Evolutionary conservation across 805 yeast species (phyloP), one percentile per base, ranked within the genome.

Genomic region (Wickerhamomyces chambardii): DNA sequence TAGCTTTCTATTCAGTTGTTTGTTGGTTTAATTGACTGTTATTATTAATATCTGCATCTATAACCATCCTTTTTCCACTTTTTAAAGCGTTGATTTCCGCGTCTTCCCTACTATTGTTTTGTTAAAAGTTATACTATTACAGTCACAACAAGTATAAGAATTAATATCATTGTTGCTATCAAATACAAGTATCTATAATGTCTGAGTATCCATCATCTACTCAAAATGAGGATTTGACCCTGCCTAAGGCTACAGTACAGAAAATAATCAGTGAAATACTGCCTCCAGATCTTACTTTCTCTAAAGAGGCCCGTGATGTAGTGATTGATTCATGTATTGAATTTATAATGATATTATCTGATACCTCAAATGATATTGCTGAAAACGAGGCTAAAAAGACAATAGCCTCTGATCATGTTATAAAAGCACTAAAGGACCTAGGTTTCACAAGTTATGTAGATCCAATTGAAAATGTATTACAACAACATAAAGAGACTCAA

Each of bases 331-430:
- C 96, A 57, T 87, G 97, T 49, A 86, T 92, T 37, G 96, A 87
- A 59, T 90, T 92, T 56, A 81, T 92, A 40, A 90, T 92, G 95
- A 85, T 90, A 39, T 64, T 90, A 30, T 83, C 96, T 10, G 85
- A 95, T 3, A 95, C 87, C 60, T 81, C 90, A 37, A 89, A 90
- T 50, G 97, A 92, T 42, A 87, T 92, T 45, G 97, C 97, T 1
- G 97, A 92, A 48, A 83, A 82, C 48, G 98, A 92, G 55, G 78
- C 94, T 36, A 92, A 92, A 58, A 92, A 92, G 59, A 92, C 98
- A 3, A 92, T 92, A 30, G 95, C 96, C 1, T 82, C 95, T 2
- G 98, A 92, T 55, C 98, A 92, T 55, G 97, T 92, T 28, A 71
- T 90, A 43, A 83, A 80, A 50, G 97, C 97, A 1, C 63, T 92